A percentile compares a stretch with the other conserved stretches of the same genome.
Evolutionary conservation across 2,329 filamentous ascomycete genomes (phyloP).

Genomic region (Fusarium pininemorale): DNA sequence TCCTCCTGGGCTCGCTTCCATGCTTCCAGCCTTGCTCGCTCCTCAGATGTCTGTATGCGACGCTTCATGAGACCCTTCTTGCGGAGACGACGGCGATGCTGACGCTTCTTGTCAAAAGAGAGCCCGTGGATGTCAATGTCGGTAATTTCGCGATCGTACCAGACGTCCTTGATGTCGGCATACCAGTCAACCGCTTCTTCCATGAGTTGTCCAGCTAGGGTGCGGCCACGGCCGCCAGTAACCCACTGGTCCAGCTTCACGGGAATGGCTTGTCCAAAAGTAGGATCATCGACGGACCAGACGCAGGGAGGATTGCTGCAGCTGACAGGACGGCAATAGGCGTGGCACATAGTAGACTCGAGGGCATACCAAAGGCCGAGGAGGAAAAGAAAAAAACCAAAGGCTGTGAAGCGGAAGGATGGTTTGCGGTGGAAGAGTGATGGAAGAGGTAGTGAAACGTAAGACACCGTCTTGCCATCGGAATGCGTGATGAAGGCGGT

Average conservation of each 20-base stretch:
- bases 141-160: constrained; percentile 56
- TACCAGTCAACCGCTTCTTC: constrained; percentile 58
- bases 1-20: constrained; percentile 56
- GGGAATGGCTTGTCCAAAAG: constrained; percentile 68
- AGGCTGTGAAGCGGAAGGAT: constrained; percentile 57
- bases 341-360: constrained; percentile 63
- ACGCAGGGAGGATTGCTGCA: constrained; percentile 60
- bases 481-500: constrained; percentile 27
- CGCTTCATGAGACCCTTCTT: constrained; percentile 55
- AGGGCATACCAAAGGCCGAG: constrained; percentile 61
- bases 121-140: constrained; percentile 55
- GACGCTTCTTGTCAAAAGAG: constrained; percentile 57
- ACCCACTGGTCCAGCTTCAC: constrained; percentile 71
- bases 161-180: constrained; percentile 59
- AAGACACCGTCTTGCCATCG: constrained; percentile 41
- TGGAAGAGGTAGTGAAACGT: constrained; percentile 57
- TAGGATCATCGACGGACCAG: constrained; percentile 67
- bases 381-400: constrained; percentile 58
- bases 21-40: constrained; percentile 54
- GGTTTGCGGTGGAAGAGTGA: constrained; percentile 56
- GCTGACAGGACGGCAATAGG: constrained; percentile 63
- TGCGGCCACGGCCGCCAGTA: constrained; percentile 61
- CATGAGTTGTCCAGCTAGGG: constrained; percentile 46
- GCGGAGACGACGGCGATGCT: constrained; percentile 59
- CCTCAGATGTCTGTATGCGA: constrained; percentile 51